Evolutionary conservation across 2,329 filamentous ascomycete genomes (phyloP).

Genomic region (Aspergillus sp.): DNA sequence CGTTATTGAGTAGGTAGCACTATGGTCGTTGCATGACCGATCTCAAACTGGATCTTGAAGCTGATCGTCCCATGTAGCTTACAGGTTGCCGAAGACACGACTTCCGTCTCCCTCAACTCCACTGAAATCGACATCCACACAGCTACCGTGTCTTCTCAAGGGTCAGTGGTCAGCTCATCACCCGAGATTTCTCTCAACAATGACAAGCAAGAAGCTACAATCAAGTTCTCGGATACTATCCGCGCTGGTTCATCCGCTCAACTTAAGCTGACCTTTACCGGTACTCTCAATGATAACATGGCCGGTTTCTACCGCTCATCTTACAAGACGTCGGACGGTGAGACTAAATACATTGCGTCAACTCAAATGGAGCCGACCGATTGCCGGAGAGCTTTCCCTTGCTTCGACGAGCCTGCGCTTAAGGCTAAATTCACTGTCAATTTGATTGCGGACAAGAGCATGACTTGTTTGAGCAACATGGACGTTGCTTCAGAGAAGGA

Average conservation of each 20-base stretch:
- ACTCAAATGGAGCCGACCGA: constrained; percentile 97
- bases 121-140: constrained; percentile 80
- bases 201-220: constrained; percentile 75
- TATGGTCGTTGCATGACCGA: no score
- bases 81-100: constrained; percentile 80
- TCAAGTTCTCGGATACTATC: constrained; percentile 73
- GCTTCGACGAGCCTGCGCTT: constrained; percentile 92
- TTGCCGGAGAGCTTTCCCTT: constrained; percentile 87
- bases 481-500: constrained; percentile 80
- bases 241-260: constrained; percentile 74
- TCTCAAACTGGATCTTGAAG: neutral
- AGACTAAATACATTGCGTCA: constrained; percentile 78
- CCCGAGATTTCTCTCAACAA: constrained; percentile 73
- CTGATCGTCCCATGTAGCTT: constrained; percentile 49
- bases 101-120: constrained; percentile 82
- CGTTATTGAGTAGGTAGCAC: constrained; percentile 65
- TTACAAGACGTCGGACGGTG: constrained; percentile 80
- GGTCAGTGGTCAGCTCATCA: constrained; percentile 58
- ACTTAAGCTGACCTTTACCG: constrained; percentile 75
- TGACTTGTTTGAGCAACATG: constrained; percentile 97
- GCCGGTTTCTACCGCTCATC: constrained; percentile 96
- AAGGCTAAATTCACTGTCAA: constrained; percentile 93
- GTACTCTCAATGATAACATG: constrained; percentile 88
- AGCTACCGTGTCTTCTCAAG: constrained; percentile 63
- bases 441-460: constrained; percentile 81